These are phyloP conservation scores for Candida germanica DNA, from an alignment of 805 yeast genomes.

Conservation along the genomic window DNA sequence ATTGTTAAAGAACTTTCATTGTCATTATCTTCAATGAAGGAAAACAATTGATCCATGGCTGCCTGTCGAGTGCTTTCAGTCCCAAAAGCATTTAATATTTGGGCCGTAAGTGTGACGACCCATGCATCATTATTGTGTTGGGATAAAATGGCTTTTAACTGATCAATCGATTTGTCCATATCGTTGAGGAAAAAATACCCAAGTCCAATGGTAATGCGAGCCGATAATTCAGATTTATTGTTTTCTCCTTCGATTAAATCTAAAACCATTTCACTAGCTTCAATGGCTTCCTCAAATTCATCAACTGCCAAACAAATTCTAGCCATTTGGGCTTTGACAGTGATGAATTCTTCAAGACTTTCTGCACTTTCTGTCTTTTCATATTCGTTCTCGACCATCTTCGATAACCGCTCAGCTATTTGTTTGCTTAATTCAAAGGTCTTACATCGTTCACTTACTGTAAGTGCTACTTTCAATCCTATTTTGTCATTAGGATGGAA, in stretches of 20 bases:
- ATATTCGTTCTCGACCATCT: slow-evolving; percentile 50
- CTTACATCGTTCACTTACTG: slow-evolving; percentile 67
- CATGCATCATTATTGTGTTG: slow-evolving; percentile 55
- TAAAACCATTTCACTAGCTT: slow-evolving; percentile 53
- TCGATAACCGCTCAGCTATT: slow-evolving; percentile 46
- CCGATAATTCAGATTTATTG: slow-evolving; percentile 46
- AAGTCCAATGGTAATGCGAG: slow-evolving; percentile 69
- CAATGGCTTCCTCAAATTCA: slow-evolving; percentile 57
- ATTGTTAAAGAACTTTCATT: slow-evolving; percentile 66
- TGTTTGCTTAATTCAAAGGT: slow-evolving; percentile 54
- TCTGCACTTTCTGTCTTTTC: slow-evolving; percentile 51
- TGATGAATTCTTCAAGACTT: slow-evolving; percentile 49
- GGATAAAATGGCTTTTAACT: slow-evolving; percentile 60
- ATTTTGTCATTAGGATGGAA: slow-evolving; percentile 55
- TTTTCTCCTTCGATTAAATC: slow-evolving; percentile 47
- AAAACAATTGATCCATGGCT: slow-evolving; percentile 78
- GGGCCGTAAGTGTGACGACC: slow-evolving; percentile 71
- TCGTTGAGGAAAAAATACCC: slow-evolving; percentile 60
- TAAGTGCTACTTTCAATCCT: slow-evolving; percentile 55
- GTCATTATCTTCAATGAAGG: slow-evolving; percentile 47
- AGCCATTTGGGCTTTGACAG: slow-evolving; percentile 66
- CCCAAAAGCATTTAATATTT: slow-evolving; percentile 74
- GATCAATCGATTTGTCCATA: slow-evolving; percentile 62
- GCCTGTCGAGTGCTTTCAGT: slow-evolving; percentile 75
- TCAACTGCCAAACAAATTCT: slow-evolving; percentile 64